A percentile compares a stretch with the other conserved stretches of the same genome.
phyloP scores from a whole-genome alignment of 1,139 yeast genomes.

The Candida pseudocylindracea region DNA sequence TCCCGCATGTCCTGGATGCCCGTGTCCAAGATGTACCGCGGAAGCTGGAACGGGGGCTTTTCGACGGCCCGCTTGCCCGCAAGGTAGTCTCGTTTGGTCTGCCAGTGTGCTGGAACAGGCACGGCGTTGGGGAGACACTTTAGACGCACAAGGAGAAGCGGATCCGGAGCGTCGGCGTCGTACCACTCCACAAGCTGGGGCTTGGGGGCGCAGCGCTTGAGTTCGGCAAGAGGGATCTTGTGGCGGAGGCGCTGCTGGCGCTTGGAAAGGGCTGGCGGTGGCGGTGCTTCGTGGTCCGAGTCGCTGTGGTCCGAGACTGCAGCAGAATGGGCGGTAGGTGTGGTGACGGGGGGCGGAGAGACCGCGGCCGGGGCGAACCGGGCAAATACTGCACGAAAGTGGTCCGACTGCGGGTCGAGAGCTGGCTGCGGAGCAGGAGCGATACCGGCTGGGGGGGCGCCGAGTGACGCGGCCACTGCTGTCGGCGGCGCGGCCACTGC shows the following conservation, averaged over 20 bases:
- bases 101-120: slow-evolving; percentile 79
- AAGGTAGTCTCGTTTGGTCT: slow-evolving; percentile 55
- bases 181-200: slow-evolving; percentile 77
- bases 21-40: slow-evolving; percentile 57
- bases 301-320: not conserved
- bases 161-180: slow-evolving; percentile 74
- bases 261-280: slow-evolving; percentile 6
- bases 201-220: slow-evolving; percentile 32
- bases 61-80: slow-evolving; percentile 51
- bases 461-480: slow-evolving; percentile 1
- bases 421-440: not conserved
- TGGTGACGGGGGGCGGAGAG: not conserved
- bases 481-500: slow-evolving; percentile 1
- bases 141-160: slow-evolving; percentile 37
- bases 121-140: slow-evolving; percentile 48
- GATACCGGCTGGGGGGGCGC: not conserved
- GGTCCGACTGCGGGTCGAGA: slow-evolving; percentile 3
- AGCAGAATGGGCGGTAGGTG: not conserved
- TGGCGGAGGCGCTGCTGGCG: slow-evolving; percentile 25
- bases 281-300: slow-evolving; percentile 2
- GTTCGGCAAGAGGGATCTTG: slow-evolving; percentile 42
- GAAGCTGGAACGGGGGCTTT: slow-evolving; percentile 53
- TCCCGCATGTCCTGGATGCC: slow-evolving; percentile 82
- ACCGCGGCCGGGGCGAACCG: no score
- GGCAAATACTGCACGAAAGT: slow-evolving; percentile 1